A percentile compares a stretch with the other conserved stretches of the same genome.
These are phyloP conservation scores for Xanthoconium separans DNA, from an alignment of 1,284 basidiomycete species.

Conservation along the genomic window DNA sequence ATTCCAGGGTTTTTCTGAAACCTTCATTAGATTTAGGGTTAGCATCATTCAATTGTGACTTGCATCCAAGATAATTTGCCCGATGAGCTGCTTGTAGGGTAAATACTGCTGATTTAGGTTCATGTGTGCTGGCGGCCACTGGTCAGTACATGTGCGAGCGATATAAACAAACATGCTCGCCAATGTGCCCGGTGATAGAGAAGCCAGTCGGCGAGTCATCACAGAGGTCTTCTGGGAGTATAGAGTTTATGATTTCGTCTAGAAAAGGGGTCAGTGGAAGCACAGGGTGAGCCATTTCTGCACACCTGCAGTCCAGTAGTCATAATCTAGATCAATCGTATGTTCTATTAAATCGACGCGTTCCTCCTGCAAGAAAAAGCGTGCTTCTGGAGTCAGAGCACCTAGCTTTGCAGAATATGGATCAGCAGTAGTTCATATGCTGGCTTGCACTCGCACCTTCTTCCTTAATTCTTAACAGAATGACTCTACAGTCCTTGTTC, in stretches of 20 bases:
- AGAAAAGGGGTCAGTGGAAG: constrained; percentile 3
- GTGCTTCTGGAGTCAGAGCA: constrained; percentile 57
- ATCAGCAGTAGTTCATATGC: constrained; percentile 14
- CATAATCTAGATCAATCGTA: constrained; percentile 69
- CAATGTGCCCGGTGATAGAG: constrained; percentile 89
- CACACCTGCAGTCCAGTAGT: constrained; percentile 83
- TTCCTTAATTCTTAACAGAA: constrained; percentile 59
- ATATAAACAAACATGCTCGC: constrained; percentile 39
- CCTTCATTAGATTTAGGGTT: constrained; percentile 4
- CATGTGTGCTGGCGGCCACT: constrained; percentile 61
- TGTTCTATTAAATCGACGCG: constrained; percentile 57
- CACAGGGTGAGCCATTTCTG: constrained; percentile 2
- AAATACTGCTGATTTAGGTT: constrained; percentile 91
- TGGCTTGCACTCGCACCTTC: constrained; percentile 48
- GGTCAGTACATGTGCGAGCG: background rate
- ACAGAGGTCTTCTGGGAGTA: constrained; percentile 74
- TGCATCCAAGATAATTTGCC: constrained; percentile 89
- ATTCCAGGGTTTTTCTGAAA: constrained; percentile 79
- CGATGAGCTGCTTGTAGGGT: constrained; percentile 90
- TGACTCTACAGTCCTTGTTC: constrained; percentile 48
- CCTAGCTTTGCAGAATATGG: constrained; percentile 52
- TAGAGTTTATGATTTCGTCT: constrained; percentile 83
- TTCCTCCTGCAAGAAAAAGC: constrained; percentile 54
- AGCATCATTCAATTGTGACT: constrained; percentile 30
- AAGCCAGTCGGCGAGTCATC: constrained; percentile 86